Percentiles rank a stretch among this genome's conserved stretches.
Evolutionary conservation across 306 rosid genomes (phyloP).

Genomic region (Dalbergia oliveri): DNA sequence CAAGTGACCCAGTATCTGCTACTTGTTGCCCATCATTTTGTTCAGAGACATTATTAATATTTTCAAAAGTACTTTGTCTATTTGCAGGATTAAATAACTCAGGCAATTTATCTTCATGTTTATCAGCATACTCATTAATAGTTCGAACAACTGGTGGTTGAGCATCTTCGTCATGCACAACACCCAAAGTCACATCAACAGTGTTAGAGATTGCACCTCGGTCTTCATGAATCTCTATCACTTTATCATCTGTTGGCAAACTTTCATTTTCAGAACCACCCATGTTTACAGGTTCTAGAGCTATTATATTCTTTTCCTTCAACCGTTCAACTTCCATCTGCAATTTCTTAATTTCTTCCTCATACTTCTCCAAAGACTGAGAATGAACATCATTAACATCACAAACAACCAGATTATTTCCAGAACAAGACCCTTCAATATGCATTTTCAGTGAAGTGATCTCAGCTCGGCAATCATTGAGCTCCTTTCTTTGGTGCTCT

Average conservation of each 20-base stretch:
- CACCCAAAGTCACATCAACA: constrained; percentile 52
- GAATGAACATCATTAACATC: constrained; percentile 63
- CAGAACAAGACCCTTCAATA: constrained; percentile 70
- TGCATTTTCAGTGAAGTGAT: constrained; percentile 90
- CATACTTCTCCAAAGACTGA: constrained; percentile 66
- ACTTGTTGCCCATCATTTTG: constrained; percentile 53
- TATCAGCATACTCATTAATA: constrained; percentile 52
- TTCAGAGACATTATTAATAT: constrained; percentile 52
- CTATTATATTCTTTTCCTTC: constrained; percentile 54
- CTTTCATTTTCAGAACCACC: constrained; percentile 55
- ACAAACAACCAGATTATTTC: constrained; percentile 50
- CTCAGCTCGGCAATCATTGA: constrained; percentile 87
- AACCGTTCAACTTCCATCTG: constrained; percentile 75
- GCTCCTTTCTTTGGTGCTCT: constrained; percentile 81
- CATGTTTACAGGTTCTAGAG: constrained; percentile 54
- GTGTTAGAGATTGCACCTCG: constrained; percentile 53
- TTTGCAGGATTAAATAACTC: constrained; percentile 50
- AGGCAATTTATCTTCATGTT: constrained; percentile 56
- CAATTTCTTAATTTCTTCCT: constrained; percentile 85
- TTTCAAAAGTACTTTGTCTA: constrained; percentile 48
- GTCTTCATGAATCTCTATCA: constrained; percentile 82
- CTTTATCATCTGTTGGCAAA: constrained; percentile 64
- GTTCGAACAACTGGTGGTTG: constrained; percentile 52
- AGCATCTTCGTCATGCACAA: constrained; percentile 53
- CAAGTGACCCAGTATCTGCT: constrained; percentile 51